phyloP scores from a whole-genome alignment of 2,329 filamentous ascomycete species.

The Pseudovirgaria hyperparasitica region DNA sequence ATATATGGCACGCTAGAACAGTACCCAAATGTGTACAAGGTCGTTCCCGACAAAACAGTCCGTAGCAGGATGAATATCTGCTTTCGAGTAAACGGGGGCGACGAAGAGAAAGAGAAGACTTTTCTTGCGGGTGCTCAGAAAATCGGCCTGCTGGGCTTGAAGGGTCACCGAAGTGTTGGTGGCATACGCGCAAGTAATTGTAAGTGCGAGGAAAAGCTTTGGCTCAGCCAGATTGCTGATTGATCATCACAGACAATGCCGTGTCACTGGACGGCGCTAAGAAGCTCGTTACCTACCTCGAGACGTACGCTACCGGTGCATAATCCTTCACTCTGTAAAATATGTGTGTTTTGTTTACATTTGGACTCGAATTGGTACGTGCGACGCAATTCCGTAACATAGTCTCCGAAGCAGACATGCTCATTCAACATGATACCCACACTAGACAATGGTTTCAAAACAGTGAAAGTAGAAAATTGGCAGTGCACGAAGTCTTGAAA shows the following conservation, averaged over 20 bases:
- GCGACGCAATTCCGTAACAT: no score
- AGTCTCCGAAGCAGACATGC: no score
- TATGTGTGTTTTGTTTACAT: no score
- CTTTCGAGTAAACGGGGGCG: slow-evolving; percentile 60
- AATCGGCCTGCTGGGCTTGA: slow-evolving; percentile 62
- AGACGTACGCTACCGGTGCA: slow-evolving; percentile 38
- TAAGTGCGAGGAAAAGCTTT: slow-evolving; percentile 17
- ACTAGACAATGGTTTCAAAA: no score
- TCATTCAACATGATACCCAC: no score
- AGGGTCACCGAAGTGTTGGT: slow-evolving; percentile 78
- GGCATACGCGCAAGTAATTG: slow-evolving; percentile 78
- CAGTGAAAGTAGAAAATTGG: no score
- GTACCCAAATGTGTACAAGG: slow-evolving; percentile 57
- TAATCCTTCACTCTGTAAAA: no score
- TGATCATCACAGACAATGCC: slow-evolving; percentile 50
- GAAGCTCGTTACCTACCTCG: slow-evolving; percentile 54
- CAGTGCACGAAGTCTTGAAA: no score
- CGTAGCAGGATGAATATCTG: slow-evolving; percentile 93
- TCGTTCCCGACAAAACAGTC: slow-evolving; percentile 62
- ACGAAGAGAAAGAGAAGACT: slow-evolving; percentile 59
- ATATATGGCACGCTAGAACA: slow-evolving; percentile 71
- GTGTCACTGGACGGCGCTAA: slow-evolving; percentile 55
- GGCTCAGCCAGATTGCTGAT: slow-evolving; percentile 1
- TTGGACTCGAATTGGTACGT: no score
- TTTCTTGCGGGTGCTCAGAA: slow-evolving; percentile 65